phyloP scores from a whole-genome alignment of 2,329 filamentous ascomycete genomes.

The Blumeria graminis region DNA sequence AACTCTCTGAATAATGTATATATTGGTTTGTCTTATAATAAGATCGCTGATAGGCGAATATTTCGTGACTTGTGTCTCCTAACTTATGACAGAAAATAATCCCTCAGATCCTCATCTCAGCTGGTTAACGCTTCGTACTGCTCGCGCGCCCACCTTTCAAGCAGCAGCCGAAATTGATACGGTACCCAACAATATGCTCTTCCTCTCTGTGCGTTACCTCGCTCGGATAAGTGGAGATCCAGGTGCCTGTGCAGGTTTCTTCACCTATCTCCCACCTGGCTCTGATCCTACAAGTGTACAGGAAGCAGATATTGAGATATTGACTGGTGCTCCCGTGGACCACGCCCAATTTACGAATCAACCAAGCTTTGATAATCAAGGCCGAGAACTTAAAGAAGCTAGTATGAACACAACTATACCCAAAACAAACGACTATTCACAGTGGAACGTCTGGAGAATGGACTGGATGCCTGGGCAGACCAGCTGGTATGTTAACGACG shows the following conservation, averaged over 20 bases:
- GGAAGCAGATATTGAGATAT: conserved; percentile 15
- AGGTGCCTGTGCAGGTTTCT: conserved; percentile 14
- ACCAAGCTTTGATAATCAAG: conserved; percentile 8
- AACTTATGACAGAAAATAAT: neutral
- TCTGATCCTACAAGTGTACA: conserved; percentile 6
- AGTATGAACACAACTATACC: conserved; percentile 10
- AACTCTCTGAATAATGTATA: conserved; percentile 14
- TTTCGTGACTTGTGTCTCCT: neutral
- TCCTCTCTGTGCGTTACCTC: conserved; percentile 12
- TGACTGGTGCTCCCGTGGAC: conserved; percentile 10
- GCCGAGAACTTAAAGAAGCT: conserved; percentile 6
- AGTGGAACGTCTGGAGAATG: conserved; percentile 13
- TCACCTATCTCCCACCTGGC: conserved; percentile 10
- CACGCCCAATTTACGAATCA: conserved; percentile 14
- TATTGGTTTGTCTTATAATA: conserved; percentile 7
- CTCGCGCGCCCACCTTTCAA: conserved; percentile 11
- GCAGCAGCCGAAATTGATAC: conserved; percentile 13
- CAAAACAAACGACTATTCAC: conserved; percentile 8
- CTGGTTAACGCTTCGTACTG: conserved; percentile 13
- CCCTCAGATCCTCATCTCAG: neutral
- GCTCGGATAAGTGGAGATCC: conserved; percentile 12
- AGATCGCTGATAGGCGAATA: neutral
- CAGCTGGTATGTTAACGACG: conserved; percentile 14
- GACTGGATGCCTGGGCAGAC: conserved; percentile 14
- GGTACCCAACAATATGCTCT: conserved; percentile 9